Percentiles rank a stretch among this genome's conserved stretches.
These are phyloP conservation scores for Candida hispaniensis DNA, from an alignment of 805 yeast species.

Conservation along the genomic window DNA sequence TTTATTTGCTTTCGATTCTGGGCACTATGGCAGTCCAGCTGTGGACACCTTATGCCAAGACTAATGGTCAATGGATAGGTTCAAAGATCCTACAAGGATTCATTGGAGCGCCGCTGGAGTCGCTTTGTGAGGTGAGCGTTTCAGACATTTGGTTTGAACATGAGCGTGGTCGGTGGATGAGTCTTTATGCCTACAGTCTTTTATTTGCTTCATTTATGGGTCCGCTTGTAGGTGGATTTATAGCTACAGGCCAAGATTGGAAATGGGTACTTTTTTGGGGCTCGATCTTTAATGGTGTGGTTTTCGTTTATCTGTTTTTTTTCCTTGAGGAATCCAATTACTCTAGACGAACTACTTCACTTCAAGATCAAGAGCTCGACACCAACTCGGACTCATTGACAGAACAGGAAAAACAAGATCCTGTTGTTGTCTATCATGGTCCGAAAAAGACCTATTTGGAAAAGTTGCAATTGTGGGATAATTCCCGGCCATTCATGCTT, in stretches of 20 bases:
- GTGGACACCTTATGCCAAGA: conserved; percentile 35
- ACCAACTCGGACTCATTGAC: conserved; percentile 3
- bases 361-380: conserved; percentile 1
- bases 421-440: conserved; percentile 1
- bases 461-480: conserved; percentile 11
- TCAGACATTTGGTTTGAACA: conserved; percentile 70
- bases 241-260: conserved; percentile 16
- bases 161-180: conserved; percentile 61
- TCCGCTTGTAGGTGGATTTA: conserved; percentile 9
- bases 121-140: conserved; percentile 52
- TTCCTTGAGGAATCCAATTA: conserved; percentile 17
- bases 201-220: conserved; percentile 11
- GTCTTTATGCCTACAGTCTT: conserved; percentile 63
- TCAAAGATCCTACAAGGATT: conserved; percentile 36
- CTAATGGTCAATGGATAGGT: conserved; percentile 33
- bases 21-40: conserved; percentile 33
- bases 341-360: conserved; percentile 4
- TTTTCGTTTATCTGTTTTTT: conserved; percentile 6
- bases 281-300: conserved; percentile 15
- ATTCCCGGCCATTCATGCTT: conserved; percentile 8
- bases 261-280: conserved; percentile 17
- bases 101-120: conserved; percentile 69
- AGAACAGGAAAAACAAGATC: conserved; percentile 1
- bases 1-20: conserved; percentile 33
- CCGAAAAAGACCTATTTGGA: conserved; percentile 14